Base-by-base conservation (phyloP, 2,329 filamentous ascomycete species). In the Aspergillus texensis region DNA sequence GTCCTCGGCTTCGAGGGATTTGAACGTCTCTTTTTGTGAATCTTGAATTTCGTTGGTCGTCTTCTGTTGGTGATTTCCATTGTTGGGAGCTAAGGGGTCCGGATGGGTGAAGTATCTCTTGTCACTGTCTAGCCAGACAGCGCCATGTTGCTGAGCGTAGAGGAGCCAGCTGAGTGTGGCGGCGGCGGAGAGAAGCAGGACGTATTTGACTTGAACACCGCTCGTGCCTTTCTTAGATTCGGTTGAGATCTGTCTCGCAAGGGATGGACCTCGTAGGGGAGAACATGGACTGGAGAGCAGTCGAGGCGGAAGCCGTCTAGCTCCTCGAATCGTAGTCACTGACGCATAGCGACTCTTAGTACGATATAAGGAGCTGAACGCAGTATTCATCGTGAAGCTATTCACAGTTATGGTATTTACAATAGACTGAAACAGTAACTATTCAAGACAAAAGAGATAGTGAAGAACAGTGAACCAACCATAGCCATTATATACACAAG, bases 81-180 rank as follows among this genome's bases (percentile, higher is more conserved):
- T n/a, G 12, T 64, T 21, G 28, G 30, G 57, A 26, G 28, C 43
- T 12, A 26, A 16, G 26, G 56, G 43, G n/a, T 50, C 12, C 6
- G 28, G 56, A 28, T 19, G 26, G 41, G 56, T 50, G 43, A 14
- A 6, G 16, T 26, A 19, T 24, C 19, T 34, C 28, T 62, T 6
- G 58, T 24, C 36, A 28, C 45, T 36, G 34, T 62, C 60, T 4
- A 62, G 60, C 12, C 19, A 14, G 24, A 57, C 26, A 21, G 32
- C 53, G 10, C 54, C 60, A 34, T 58, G 60, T n/a, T 53, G 34
- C 4, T 16, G 53, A 2, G 43, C 16, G n/a, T 57, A 57, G 43
- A 62, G 36, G 19, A 39, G 30, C 54, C 53, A 41, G 54, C 60
- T 58, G 24, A 43, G 30, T 5, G 54, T 46, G 14, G 60, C 60